phyloP scores from a whole-genome alignment of 805 yeast genomes.

The Candida railenensis region DNA sequence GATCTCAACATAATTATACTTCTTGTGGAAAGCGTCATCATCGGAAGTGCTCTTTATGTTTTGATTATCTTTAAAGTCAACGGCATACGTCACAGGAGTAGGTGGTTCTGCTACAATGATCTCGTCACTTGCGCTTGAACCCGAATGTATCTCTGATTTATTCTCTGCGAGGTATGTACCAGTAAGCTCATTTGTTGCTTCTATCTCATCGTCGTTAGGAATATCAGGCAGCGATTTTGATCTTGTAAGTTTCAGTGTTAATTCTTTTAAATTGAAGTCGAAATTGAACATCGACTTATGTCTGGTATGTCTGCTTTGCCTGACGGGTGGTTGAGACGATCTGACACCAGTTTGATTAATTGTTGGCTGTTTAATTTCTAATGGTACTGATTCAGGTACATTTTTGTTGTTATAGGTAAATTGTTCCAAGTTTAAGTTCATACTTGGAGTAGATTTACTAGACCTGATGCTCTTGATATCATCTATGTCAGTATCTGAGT shows the following conservation, averaged over 20 bases:
- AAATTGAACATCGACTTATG: slow-evolving; percentile 39
- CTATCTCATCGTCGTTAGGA: neutral
- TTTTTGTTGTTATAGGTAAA: neutral
- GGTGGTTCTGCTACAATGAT: slow-evolving; percentile 41
- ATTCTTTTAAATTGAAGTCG: slow-evolving; percentile 14
- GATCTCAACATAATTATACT: slow-evolving; percentile 6
- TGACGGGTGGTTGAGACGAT: neutral
- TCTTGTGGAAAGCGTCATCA: neutral
- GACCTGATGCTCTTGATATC: neutral
- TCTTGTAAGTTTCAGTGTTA: slow-evolving; percentile 1
- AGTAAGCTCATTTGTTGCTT: slow-evolving; percentile 7
- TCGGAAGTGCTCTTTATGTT: neutral
- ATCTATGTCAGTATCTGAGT: slow-evolving; percentile 23
- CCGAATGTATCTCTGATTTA: neutral
- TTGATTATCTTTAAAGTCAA: slow-evolving; percentile 36
- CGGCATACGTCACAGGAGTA: slow-evolving; percentile 30
- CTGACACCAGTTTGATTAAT: neutral
- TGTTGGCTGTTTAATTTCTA: neutral
- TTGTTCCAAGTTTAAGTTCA: neutral
- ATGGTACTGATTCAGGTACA: neutral
- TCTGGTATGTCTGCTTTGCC: slow-evolving; percentile 30
- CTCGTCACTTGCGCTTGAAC: slow-evolving; percentile 2
- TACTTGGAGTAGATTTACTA: neutral
- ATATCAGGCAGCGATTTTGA: slow-evolving; percentile 2
- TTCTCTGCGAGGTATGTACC: neutral